A percentile compares a stretch with the other conserved stretches of the same genome.
Evolutionary conservation across 768 basidiomycete species (phyloP).

Genomic region (Tricholoma matsutake): DNA sequence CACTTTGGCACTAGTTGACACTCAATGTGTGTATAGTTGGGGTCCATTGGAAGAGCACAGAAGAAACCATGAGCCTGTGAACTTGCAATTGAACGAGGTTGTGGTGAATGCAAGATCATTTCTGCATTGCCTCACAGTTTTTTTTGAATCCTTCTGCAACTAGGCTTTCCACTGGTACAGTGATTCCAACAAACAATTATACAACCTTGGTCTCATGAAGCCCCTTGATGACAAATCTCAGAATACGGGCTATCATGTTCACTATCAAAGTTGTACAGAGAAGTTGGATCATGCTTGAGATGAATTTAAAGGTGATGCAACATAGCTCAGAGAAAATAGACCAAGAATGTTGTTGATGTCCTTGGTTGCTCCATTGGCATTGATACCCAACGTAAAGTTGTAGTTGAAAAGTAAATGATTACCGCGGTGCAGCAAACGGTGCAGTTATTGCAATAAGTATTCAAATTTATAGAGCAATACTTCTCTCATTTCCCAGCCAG

Average conservation of each 20-base stretch:
- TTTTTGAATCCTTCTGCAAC: no score
- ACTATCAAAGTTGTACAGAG: constrained; percentile 60
- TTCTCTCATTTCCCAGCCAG: no score
- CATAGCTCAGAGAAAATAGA: not conserved
- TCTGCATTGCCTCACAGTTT: no score
- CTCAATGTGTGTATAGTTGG: constrained; percentile 61
- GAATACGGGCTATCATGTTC: no score
- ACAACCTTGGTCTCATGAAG: constrained; percentile 45
- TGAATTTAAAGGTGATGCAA: not conserved
- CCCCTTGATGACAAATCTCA: constrained; percentile 53
- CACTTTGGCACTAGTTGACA: constrained; percentile 61
- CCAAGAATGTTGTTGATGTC: constrained; percentile 7
- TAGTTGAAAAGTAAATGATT: no score
- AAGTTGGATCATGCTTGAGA: constrained; percentile 44
- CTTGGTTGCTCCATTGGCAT: not conserved
- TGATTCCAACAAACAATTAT: constrained; percentile 50
- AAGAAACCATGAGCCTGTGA: no score
- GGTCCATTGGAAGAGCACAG: constrained; percentile 66
- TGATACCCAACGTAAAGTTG: not conserved
- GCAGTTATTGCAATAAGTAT: no score
- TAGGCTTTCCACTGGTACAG: no score
- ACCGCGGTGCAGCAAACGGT: no score
- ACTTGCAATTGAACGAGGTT: no score
- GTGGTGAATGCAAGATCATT: no score
- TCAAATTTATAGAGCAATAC: no score